phyloP scores from a whole-genome alignment of 148 eudicot genomes.

The Suaeda aralocaspica region DNA sequence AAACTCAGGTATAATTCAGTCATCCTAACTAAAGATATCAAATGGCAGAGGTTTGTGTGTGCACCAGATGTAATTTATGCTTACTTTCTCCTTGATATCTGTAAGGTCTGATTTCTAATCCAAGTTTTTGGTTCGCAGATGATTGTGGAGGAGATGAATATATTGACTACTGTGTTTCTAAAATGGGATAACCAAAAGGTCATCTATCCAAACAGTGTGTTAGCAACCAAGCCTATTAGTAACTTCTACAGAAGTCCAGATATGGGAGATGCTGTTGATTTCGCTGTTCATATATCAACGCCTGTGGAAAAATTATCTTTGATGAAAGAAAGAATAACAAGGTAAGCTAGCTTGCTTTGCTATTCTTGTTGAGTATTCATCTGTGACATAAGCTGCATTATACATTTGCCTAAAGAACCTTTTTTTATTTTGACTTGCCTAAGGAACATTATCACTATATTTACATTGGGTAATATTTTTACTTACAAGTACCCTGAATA shows the following conservation, averaged over 20 bases:
- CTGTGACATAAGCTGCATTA: background rate
- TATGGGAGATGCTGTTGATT: conserved; percentile 77
- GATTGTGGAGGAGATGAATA: conserved; percentile 89
- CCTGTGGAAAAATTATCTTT: conserved; percentile 54
- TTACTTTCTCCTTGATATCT: too few relatives aligned
- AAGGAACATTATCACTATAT: too few relatives aligned
- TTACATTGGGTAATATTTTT: too few relatives aligned
- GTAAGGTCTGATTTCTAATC: background rate
- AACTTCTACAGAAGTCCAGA: conserved; percentile 84
- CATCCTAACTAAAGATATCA: background rate
- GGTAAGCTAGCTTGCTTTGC: conserved; percentile 29
- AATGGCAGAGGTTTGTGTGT: background rate
- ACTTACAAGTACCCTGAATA: too few relatives aligned
- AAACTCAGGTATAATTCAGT: conserved; percentile 49
- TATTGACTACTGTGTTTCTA: conserved; percentile 67
- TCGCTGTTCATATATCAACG: conserved; percentile 66
- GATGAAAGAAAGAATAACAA: conserved; percentile 69
- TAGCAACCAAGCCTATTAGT: conserved; percentile 66
- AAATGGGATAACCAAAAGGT: conserved; percentile 66
- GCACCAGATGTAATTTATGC: background rate
- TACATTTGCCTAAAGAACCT: too few relatives aligned
- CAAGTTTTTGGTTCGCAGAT: conserved; percentile 44
- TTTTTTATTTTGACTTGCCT: too few relatives aligned
- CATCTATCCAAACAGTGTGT: conserved; percentile 64
- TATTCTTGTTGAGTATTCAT: background rate